Percentiles rank a stretch among this genome's conserved stretches.
Evolutionary conservation across 768 basidiomycete species (phyloP).

Genomic region (Sarcomyxa edulis): DNA sequence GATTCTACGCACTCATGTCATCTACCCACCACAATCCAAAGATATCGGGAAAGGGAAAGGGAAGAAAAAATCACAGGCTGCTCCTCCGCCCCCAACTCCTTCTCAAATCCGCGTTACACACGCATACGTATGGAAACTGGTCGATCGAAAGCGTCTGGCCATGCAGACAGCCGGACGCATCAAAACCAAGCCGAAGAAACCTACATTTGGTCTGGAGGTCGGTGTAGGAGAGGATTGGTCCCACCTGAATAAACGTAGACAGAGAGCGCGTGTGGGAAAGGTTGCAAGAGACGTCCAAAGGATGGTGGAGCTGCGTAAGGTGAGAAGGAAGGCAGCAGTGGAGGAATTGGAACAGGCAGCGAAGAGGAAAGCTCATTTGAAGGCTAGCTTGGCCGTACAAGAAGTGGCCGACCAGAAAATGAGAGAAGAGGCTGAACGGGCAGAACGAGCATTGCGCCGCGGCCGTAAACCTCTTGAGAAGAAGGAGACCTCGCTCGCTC

Average conservation of each 20-base stretch:
- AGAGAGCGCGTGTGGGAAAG: conserved; percentile 38
- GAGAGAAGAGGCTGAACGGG: too few species aligned
- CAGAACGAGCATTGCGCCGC: too few species aligned
- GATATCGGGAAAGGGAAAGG: conserved; percentile 9
- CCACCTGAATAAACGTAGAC: conserved; percentile 54
- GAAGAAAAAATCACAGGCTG: conserved; percentile 12
- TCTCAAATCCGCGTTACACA: conserved; percentile 23
- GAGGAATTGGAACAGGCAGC: too few species aligned
- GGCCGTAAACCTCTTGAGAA: too few species aligned
- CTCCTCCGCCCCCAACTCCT: conserved; percentile 8
- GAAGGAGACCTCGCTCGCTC: too few species aligned
- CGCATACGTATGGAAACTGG: conserved; percentile 39
- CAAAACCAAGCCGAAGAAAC: neutral
- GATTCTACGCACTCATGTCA: conserved; percentile 18
- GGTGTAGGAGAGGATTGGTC: conserved; percentile 46
- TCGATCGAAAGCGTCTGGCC: conserved; percentile 6
- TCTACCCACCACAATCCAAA: conserved; percentile 14
- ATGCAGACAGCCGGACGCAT: too few species aligned
- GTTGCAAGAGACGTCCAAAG: conserved; percentile 40
- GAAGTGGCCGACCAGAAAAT: too few species aligned
- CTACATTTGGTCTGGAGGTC: conserved; percentile 31
- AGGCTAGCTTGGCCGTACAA: too few species aligned
- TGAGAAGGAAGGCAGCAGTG: too few species aligned
- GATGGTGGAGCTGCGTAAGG: too few species aligned
- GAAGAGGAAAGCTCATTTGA: too few species aligned